Evolutionary conservation across 768 basidiomycete species (phyloP).

Genomic region (Mycena haematopus): DNA sequence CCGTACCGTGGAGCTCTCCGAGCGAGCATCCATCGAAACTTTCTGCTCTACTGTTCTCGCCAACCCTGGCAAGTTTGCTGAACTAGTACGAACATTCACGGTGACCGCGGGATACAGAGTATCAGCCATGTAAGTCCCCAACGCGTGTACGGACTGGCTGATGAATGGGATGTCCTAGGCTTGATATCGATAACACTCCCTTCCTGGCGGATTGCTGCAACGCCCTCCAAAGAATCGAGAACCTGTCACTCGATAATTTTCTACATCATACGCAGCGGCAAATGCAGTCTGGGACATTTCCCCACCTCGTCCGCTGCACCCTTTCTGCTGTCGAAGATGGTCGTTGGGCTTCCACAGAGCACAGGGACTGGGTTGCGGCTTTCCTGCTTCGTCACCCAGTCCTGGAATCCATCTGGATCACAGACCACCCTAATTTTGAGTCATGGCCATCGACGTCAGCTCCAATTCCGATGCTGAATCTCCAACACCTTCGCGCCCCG

Average conservation of each 20-base stretch:
- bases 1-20: neutral
- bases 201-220: neutral
- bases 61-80: neutral
- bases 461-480: neutral
- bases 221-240: neutral
- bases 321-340: neutral
- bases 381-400: slow-evolving; percentile 1
- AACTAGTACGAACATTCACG: neutral
- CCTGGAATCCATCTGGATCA: neutral
- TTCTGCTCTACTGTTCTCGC: neutral
- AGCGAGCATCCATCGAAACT: neutral
- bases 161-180: neutral
- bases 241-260: neutral
- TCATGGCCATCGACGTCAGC: neutral
- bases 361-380: neutral
- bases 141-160: neutral
- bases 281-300: neutral
- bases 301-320: neutral
- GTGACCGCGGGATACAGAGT: too few relatives aligned
- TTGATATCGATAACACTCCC: neutral
- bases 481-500: neutral
- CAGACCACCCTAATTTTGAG: neutral
- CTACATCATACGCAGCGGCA: neutral
- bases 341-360: neutral
- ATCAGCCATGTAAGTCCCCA: neutral